Base-by-base conservation (phyloP, 2,329 filamentous ascomycete species). In the Diatrype stigma region DNA sequence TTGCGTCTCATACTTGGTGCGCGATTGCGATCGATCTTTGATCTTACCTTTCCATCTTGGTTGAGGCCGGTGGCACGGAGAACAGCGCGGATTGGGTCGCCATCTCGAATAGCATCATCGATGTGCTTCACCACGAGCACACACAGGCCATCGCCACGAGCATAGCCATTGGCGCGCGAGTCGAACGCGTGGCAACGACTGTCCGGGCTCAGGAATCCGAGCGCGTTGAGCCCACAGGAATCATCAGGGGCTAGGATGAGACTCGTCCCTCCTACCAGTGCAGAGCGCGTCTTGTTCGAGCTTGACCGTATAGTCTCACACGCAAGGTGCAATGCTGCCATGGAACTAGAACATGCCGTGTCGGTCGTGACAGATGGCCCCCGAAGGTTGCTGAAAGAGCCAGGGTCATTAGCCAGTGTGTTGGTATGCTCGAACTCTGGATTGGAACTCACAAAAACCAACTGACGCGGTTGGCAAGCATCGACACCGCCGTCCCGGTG, bases 81-180 rank as follows among this genome's bases (percentile, higher is more conserved):
- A 3, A 69, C 55, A n/a, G 55, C 62, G 21, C 60, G 60, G 22
- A 69, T 62, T 0, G 58, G 60, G 56, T 77, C 71, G 8, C 69
- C 68, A 40, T 72, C 72, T n/a, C 59, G 56, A 6, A 75, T 49
- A 2, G 75, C 75, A 47, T 71, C 67, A 2, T 63, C 60, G 0
- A 77, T 57, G 0, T 62, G 64, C 58, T 77, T 77, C 1, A 79
- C 52, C 2, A 75, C 45, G 10, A 78, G 48, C 7, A 67, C 60
- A 1, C 58, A 68, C 16, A 68, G 59, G 5, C 73, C 75, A 50
- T 78, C 75, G 2, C 71, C 73, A 23, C 73, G 66, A 1, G 63
- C 70, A 46, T 76, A 78, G 1, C 75, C 76, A 47, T 71, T 61
- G 1, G 70, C 73, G 12, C 62, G 57, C 11, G 60, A 52, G 45